Evolutionary conservation across 2,329 filamentous ascomycete genomes (phyloP).

Genomic region (Cladophialophora immunda): DNA sequence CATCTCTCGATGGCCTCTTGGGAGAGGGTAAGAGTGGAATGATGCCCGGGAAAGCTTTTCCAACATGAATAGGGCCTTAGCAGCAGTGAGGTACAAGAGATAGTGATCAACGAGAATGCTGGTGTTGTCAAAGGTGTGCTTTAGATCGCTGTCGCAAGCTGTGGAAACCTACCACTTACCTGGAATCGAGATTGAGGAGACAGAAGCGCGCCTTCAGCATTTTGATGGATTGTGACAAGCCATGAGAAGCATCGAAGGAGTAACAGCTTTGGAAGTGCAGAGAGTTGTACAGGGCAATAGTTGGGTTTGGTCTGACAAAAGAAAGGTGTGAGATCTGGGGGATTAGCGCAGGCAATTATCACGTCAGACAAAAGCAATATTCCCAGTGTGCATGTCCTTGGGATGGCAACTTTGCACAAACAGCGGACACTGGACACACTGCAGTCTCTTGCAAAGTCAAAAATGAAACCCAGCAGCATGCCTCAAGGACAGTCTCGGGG

Average conservation of each 20-base stretch:
- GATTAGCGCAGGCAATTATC: neutral
- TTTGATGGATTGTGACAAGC: neutral
- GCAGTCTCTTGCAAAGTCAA: neutral
- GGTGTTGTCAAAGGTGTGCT: neutral
- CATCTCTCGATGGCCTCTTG: constrained; percentile 20
- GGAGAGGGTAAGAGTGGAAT: neutral
- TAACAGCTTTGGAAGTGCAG: neutral
- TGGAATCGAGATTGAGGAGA: neutral
- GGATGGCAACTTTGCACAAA: neutral
- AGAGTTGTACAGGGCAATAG: neutral
- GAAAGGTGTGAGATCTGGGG: neutral
- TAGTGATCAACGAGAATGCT: neutral
- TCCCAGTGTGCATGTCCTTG: neutral
- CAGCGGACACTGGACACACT: neutral
- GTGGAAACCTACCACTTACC: neutral
- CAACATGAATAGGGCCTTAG: neutral
- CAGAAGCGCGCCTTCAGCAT: neutral
- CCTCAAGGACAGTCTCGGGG: neutral
- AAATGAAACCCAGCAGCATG: neutral
- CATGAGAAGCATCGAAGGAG: neutral
- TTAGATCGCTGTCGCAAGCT: neutral
- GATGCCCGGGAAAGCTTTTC: neutral
- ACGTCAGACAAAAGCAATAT: neutral
- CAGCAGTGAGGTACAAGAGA: neutral
- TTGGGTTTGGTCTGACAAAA: neutral